These are phyloP conservation scores for Scytalidium sp. DNA, from an alignment of 2,329 filamentous ascomycete genomes.

Conservation along the genomic window DNA sequence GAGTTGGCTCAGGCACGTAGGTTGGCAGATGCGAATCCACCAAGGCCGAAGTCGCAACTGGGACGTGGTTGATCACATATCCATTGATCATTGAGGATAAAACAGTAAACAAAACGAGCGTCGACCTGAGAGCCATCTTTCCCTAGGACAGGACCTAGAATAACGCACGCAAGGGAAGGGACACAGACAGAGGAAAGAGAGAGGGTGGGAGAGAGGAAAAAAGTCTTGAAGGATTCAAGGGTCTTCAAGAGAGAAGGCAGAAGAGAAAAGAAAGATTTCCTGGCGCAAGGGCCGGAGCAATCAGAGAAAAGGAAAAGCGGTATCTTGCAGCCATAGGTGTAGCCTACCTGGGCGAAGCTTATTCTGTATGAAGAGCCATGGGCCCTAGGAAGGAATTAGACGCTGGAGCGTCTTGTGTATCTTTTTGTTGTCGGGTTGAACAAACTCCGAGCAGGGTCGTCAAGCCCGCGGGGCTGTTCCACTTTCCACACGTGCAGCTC, in stretches of 20 bases:
- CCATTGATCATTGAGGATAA: slow-evolving; percentile 4
- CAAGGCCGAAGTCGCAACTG: slow-evolving; percentile 23
- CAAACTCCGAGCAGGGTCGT: slow-evolving; percentile 1
- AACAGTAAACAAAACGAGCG: slow-evolving; percentile 32
- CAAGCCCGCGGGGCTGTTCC: slow-evolving; percentile 11
- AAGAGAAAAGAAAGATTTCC: background rate
- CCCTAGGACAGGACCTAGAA: background rate
- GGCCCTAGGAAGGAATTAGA: no score
- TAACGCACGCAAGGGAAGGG: no score
- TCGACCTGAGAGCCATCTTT: slow-evolving; percentile 21
- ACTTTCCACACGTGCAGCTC: slow-evolving; percentile 9
- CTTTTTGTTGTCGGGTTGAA: no score
- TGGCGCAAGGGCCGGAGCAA: background rate
- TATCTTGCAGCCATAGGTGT: background rate
- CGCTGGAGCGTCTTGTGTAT: no score
- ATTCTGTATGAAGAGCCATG: no score
- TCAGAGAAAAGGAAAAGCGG: background rate
- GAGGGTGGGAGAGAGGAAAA: background rate
- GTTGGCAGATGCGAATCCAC: background rate
- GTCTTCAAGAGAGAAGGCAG: background rate
- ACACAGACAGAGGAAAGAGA: no score
- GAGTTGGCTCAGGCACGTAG: slow-evolving; percentile 36
- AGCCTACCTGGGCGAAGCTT: background rate
- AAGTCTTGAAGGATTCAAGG: background rate
- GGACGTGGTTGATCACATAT: slow-evolving; percentile 25